Percentiles rank a stretch among this genome's conserved stretches.
Conservation (phyloP, 768 basidiomycete genomes). For the Tulasnella sp. region DNA sequence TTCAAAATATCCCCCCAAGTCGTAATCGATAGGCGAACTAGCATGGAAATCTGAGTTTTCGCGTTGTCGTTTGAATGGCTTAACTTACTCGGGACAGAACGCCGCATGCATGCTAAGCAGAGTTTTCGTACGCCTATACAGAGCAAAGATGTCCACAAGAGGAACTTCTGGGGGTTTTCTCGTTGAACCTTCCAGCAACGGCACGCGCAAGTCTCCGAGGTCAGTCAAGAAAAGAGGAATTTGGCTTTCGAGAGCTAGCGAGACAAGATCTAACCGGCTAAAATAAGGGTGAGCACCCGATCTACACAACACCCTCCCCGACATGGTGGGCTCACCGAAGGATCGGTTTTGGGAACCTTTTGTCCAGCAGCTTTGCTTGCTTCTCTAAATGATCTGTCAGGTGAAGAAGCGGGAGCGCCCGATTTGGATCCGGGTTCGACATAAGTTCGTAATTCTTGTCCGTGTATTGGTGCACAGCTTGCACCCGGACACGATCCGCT, state of each 20-base stretch:
- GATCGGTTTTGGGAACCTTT: conserved; percentile 79
- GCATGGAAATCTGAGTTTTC: conserved; percentile 28
- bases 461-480: conserved; percentile 60
- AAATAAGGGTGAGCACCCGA: neutral
- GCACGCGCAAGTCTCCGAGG: conserved; percentile 63
- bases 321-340: conserved; percentile 53
- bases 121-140: conserved; percentile 75
- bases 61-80: conserved; percentile 29
- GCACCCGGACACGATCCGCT: conserved; percentile 56
- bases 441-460: conserved; percentile 60
- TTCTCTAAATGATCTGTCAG: conserved; percentile 92
- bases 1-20: conserved; percentile 75
- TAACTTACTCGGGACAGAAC: conserved; percentile 70
- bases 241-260: conserved; percentile 62
- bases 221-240: conserved; percentile 66
- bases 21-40: conserved; percentile 47
- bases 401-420: conserved; percentile 71
- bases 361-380: conserved; percentile 72
- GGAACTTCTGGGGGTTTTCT: conserved; percentile 83
- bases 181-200: conserved; percentile 75
- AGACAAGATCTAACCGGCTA: conserved; percentile 65
- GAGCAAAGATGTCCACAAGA: conserved; percentile 82
- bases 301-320: neutral
- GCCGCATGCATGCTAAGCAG: conserved; percentile 75
- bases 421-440: conserved; percentile 61